These are phyloP conservation scores for Iris pallida DNA, from an alignment of 116 monocot genomes.

Conservation along the genomic window DNA sequence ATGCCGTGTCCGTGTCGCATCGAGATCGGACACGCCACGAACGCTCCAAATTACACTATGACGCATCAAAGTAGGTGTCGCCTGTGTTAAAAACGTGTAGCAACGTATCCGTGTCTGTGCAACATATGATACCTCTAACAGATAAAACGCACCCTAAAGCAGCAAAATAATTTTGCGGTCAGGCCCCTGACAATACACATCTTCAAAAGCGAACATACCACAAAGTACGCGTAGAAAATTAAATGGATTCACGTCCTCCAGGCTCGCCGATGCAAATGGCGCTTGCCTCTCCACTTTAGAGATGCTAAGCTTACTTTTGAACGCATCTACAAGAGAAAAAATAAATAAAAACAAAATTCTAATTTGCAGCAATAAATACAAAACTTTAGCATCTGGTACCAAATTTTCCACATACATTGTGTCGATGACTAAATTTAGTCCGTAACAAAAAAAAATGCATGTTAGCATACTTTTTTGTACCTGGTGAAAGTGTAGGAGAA, in stretches of 20 bases:
- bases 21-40: too few species aligned
- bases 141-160: too few species aligned
- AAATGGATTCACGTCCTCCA: slow-evolving; percentile 59
- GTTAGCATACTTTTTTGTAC: slow-evolving; percentile 1
- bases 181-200: neutral
- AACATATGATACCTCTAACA: too few species aligned
- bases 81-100: too few species aligned
- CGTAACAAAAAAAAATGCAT: too few species aligned
- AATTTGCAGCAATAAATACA: neutral
- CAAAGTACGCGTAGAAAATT: slow-evolving; percentile 62
- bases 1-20: too few species aligned
- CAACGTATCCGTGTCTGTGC: neutral
- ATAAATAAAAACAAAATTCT: neutral
- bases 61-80: too few species aligned
- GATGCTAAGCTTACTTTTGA: slow-evolving; percentile 16
- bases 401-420: too few species aligned
- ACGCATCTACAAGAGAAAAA: slow-evolving; percentile 26
- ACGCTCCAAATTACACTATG: too few species aligned
- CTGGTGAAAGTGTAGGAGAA: slow-evolving; percentile 23
- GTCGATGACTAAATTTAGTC: too few species aligned
- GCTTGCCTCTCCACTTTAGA: slow-evolving; percentile 14
- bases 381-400: neutral
- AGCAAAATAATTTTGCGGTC: too few species aligned
- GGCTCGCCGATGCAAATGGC: slow-evolving; percentile 59
- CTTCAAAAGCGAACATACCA: slow-evolving; percentile 33